phyloP scores from a whole-genome alignment of 306 rosid species.

The Cicer pinnatifidum region DNA sequence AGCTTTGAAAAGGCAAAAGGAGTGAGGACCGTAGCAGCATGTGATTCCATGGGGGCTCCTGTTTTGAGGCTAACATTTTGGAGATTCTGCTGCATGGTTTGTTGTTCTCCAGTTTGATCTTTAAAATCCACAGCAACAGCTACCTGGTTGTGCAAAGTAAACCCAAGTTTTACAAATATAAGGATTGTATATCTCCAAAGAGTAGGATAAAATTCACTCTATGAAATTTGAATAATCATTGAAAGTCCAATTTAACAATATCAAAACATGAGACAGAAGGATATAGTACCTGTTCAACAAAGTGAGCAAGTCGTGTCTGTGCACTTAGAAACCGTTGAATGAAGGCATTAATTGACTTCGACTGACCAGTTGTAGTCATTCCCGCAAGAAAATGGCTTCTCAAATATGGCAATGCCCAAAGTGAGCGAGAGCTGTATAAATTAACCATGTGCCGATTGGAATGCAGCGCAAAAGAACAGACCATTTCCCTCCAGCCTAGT shows the following conservation, averaged over 20 bases:
- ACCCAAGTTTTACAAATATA: slow-evolving; percentile 31
- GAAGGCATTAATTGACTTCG: slow-evolving; percentile 89
- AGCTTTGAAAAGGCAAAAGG: slow-evolving; percentile 95
- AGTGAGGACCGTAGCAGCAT: slow-evolving; percentile 82
- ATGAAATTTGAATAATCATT: not conserved
- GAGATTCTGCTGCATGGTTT: slow-evolving; percentile 98
- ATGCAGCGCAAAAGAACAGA: slow-evolving; percentile 84
- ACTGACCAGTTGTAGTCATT: slow-evolving; percentile 85
- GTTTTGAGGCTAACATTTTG: slow-evolving; percentile 94
- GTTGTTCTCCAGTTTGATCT: slow-evolving; percentile 98
- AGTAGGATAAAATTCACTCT: slow-evolving; percentile 20
- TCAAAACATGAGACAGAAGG: slow-evolving; percentile 27
- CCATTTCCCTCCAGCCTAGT: slow-evolving; percentile 90
- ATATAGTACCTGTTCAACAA: slow-evolving; percentile 78
- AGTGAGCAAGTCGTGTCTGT: slow-evolving; percentile 90
- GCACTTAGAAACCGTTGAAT: slow-evolving; percentile 95
- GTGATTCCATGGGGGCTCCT: slow-evolving; percentile 99
- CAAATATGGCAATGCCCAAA: slow-evolving; percentile 93
- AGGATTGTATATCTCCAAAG: slow-evolving; percentile 22
- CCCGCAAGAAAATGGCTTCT: slow-evolving; percentile 96
- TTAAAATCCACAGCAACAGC: slow-evolving; percentile 94
- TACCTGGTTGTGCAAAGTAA: slow-evolving; percentile 64
- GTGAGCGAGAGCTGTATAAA: slow-evolving; percentile 71
- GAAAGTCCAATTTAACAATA: slow-evolving; percentile 24
- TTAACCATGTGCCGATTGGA: slow-evolving; percentile 80